phyloP scores from a whole-genome alignment of 495 filamentous ascomycete species.

The Penicillium paxilli region DNA sequence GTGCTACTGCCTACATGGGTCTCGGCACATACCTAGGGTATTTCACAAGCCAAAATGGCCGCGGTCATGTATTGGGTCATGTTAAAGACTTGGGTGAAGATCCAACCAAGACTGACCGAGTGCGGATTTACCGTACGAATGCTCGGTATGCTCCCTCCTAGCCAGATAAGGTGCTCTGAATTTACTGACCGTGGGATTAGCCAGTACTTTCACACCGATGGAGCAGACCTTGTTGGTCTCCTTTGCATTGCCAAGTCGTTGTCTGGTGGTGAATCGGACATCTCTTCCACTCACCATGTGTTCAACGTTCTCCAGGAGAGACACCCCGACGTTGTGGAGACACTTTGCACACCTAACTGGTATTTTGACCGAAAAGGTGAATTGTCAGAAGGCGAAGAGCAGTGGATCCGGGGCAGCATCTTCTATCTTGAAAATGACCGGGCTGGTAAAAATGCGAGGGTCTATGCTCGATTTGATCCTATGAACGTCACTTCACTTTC shows the following conservation, averaged over 20 bases:
- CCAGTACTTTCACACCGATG: conserved; percentile 80
- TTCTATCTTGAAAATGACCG: conserved; percentile 64
- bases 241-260: conserved; percentile 74
- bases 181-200: conserved; percentile 20
- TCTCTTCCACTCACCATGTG: conserved; percentile 71
- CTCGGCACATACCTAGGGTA: conserved; percentile 85
- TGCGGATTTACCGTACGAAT: conserved; percentile 87
- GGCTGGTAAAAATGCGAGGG: conserved; percentile 30
- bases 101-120: conserved; percentile 72
- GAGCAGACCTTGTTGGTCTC: conserved; percentile 74
- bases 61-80: conserved; percentile 87
- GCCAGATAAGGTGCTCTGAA: not conserved
- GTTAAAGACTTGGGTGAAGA: conserved; percentile 90
- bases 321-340: conserved; percentile 72
- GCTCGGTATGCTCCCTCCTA: conserved; percentile 56
- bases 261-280: conserved; percentile 79
- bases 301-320: conserved; percentile 72
- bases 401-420: conserved; percentile 67
- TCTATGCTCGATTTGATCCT: conserved; percentile 60
- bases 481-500: conserved; percentile 65
- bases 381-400: conserved; percentile 64
- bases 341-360: conserved; percentile 71
- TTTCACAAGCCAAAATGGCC: conserved; percentile 80
- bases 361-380: conserved; percentile 91
- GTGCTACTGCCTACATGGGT: conserved; percentile 86